Percentiles rank a stretch among this genome's conserved stretches.
Conservation (phyloP, 306 rosid species). For the Begonia fuchsioides region DNA sequence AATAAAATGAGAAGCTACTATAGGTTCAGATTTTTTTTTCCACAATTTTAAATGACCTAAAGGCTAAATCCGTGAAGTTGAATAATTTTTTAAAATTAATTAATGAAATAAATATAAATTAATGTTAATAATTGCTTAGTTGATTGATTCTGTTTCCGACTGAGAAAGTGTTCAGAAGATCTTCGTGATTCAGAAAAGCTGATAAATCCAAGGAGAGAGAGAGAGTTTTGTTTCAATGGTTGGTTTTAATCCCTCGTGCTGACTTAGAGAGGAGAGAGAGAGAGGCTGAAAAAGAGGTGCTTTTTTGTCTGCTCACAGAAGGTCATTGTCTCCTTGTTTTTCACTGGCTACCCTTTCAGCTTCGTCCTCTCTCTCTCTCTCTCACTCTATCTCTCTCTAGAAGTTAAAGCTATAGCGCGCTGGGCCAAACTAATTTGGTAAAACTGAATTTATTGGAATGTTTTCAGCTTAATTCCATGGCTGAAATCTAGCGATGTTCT, state of each 20-base stretch:
- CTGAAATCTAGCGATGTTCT: too few species aligned
- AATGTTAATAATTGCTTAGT: too few species aligned
- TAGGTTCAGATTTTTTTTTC: too few species aligned
- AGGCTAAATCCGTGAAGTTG: too few species aligned
- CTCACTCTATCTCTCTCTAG: neutral
- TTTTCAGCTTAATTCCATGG: too few species aligned
- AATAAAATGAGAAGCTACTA: too few species aligned
- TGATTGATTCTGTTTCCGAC: neutral
- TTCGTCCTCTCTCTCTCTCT: neutral
- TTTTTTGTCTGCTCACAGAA: constrained; percentile 12
- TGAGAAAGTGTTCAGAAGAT: constrained; percentile 6
- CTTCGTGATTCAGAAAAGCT: constrained; percentile 3
- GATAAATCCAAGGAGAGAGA: neutral
- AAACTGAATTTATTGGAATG: too few species aligned
- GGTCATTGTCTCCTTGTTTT: constrained; percentile 25
- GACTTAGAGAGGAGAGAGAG: constrained; percentile 16
- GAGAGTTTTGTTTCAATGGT: constrained; percentile 1
- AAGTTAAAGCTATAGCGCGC: too few species aligned
- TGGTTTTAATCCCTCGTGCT: constrained; percentile 65
- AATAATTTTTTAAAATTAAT: too few species aligned
- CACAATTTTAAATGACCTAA: too few species aligned
- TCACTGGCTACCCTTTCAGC: neutral
- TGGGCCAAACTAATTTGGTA: too few species aligned
- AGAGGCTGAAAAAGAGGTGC: constrained; percentile 8
- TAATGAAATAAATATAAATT: too few species aligned